phyloP scores from a whole-genome alignment of 208 protist genomes.

The Crithidia sp. region DNA sequence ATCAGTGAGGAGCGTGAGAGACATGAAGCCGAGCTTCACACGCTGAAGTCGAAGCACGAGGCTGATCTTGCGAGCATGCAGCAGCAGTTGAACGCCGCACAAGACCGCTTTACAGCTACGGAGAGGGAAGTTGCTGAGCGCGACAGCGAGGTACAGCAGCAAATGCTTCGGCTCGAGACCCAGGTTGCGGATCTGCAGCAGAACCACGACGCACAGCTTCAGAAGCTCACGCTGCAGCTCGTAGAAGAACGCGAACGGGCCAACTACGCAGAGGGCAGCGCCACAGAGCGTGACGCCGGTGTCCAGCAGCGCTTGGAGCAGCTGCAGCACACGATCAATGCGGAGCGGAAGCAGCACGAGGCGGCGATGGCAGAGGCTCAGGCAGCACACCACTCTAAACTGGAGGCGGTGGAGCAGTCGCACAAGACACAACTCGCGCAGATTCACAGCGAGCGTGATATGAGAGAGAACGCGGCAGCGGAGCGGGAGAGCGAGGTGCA shows the following conservation, averaged over 20 bases:
- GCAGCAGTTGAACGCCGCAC: neutral
- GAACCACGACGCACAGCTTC: neutral
- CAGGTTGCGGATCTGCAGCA: neutral
- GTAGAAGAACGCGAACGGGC: conserved; percentile 15
- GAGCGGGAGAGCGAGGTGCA: conserved; percentile 14
- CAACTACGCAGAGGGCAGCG: conserved; percentile 13
- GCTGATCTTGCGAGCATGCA: neutral
- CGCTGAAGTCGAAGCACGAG: neutral
- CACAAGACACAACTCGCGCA: conserved; percentile 3
- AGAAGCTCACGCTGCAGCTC: conserved; percentile 20
- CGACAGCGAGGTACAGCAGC: neutral
- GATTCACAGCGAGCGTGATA: conserved; percentile 23
- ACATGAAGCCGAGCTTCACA: conserved; percentile 6
- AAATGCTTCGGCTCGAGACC: neutral
- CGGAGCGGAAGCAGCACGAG: conserved; percentile 12
- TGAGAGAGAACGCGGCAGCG: conserved; percentile 7
- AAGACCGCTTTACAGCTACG: neutral
- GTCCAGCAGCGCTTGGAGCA: conserved; percentile 7
- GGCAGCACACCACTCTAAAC: neutral
- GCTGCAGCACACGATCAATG: neutral
- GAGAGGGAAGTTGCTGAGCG: neutral
- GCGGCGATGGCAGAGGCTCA: neutral
- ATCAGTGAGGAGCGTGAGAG: conserved; percentile 9
- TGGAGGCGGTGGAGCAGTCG: neutral
- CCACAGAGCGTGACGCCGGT: conserved; percentile 1